Conservation (phyloP, 2,329 filamentous ascomycete species). For the Teratosphaeria zuluensis region DNA sequence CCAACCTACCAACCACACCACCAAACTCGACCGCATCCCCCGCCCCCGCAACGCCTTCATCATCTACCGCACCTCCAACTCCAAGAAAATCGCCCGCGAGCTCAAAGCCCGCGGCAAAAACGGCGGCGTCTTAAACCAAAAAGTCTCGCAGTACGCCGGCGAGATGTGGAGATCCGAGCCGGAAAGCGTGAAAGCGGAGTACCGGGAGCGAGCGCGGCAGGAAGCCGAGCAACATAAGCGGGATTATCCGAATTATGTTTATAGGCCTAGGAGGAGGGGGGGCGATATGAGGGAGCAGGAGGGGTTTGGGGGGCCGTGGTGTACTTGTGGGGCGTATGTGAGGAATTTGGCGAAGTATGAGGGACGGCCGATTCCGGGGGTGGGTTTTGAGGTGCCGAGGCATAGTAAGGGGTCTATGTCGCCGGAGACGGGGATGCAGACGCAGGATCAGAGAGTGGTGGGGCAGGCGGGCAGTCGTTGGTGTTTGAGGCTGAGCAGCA, state of each 20-base stretch:
- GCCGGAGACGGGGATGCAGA: not conserved
- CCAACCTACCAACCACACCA: not conserved
- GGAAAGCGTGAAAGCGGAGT: not conserved
- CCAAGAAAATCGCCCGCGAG: not conserved
- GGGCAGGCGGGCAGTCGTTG: not conserved
- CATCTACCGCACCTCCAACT: slow-evolving; percentile 5
- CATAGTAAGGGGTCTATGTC: not conserved
- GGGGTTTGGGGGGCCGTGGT: slow-evolving; percentile 4
- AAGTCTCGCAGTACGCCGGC: not conserved
- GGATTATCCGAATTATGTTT: slow-evolving; percentile 7
- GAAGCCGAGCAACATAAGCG: slow-evolving; percentile 4
- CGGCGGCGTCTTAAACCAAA: not conserved
- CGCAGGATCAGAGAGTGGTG: not conserved
- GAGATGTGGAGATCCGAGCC: not conserved
- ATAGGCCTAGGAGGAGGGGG: slow-evolving; percentile 3
- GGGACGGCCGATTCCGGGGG: not conserved
- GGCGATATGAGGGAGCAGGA: not conserved
- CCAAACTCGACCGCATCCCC: not conserved
- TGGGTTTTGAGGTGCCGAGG: not conserved
- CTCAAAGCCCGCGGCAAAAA: not conserved
- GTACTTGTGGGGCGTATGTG: slow-evolving; percentile 8
- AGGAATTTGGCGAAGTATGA: slow-evolving; percentile 4
- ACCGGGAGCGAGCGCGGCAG: not conserved
- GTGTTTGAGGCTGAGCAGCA: not conserved
- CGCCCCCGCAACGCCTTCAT: slow-evolving; percentile 11